A percentile compares a stretch with the other conserved stretches of the same genome.
Conservation (phyloP, 768 basidiomycete genomes). For the Tricholoma furcatifolium region DNA sequence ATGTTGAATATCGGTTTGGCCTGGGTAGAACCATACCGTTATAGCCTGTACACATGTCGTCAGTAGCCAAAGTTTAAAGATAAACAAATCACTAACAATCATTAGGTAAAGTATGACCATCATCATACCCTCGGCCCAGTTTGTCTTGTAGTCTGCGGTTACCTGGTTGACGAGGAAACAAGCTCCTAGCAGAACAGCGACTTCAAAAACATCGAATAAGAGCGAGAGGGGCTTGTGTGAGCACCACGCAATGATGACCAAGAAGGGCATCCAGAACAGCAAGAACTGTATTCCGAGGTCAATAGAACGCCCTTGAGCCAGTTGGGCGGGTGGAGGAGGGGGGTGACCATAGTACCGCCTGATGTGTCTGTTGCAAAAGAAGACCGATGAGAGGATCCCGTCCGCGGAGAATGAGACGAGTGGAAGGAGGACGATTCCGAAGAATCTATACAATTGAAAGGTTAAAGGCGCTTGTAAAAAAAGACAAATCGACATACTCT, state of each 20-base stretch:
- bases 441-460: conserved; percentile 48
- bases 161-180: conserved; percentile 80
- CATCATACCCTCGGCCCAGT: conserved; percentile 71
- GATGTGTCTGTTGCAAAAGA: conserved; percentile 47
- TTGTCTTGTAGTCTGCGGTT: conserved; percentile 74
- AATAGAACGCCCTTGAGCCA: conserved; percentile 70
- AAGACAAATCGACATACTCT: conserved; percentile 37
- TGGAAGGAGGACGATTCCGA: conserved; percentile 70
- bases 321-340: conserved; percentile 40
- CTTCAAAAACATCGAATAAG: conserved; percentile 71
- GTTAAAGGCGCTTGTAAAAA: background rate
- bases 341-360: conserved; percentile 37
- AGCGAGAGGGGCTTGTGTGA: conserved; percentile 54
- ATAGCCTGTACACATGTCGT: conserved; percentile 17
- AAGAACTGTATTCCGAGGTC: conserved; percentile 77
- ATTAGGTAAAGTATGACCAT: conserved; percentile 67
- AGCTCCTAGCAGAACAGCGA: conserved; percentile 61
- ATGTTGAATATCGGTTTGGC: conserved; percentile 28
- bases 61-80: background rate
- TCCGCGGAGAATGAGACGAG: conserved; percentile 73
- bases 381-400: conserved; percentile 55
- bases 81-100: conserved; percentile 38
- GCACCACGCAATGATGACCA: conserved; percentile 71
- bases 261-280: conserved; percentile 79
- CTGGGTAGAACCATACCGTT: conserved; percentile 35